A percentile compares a stretch with the other conserved stretches of the same genome.
Conservation (phyloP, 768 basidiomycete species). For the Termitomyces sp. region DNA sequence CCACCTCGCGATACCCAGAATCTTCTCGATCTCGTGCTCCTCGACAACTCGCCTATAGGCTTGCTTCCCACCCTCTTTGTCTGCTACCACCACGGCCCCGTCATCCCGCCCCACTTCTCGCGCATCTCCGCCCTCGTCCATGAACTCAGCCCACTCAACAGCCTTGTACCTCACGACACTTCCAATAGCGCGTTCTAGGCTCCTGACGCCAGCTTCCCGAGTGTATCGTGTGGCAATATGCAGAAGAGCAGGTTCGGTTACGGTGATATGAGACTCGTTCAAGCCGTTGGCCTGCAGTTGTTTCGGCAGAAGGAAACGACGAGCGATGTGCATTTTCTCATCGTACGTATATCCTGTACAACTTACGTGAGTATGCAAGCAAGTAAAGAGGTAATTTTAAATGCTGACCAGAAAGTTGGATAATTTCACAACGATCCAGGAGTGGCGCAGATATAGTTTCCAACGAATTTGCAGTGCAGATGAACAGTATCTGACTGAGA, state of each 20-base stretch:
- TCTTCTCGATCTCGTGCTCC: conserved; percentile 70
- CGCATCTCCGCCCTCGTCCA: conserved; percentile 33
- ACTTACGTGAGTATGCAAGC: neutral
- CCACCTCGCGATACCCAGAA: conserved; percentile 76
- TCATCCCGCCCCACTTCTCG: conserved; percentile 14
- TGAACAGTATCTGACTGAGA: conserved; percentile 83
- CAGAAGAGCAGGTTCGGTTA: conserved; percentile 67
- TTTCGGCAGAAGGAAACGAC: conserved; percentile 84
- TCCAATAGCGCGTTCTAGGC: conserved; percentile 81
- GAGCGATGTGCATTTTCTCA: conserved; percentile 89
- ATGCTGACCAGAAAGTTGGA: conserved; percentile 64
- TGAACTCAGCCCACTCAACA: conserved; percentile 79
- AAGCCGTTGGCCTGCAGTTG: conserved; percentile 80
- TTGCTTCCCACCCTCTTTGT: conserved; percentile 16
- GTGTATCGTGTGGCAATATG: conserved; percentile 79
- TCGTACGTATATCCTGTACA: conserved; percentile 71
- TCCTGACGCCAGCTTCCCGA: conserved; percentile 89
- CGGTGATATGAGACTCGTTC: conserved; percentile 46
- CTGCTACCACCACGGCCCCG: conserved; percentile 14
- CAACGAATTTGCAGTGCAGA: conserved; percentile 87
- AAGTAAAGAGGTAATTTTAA: neutral
- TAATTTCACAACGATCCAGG: conserved; percentile 84
- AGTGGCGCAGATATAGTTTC: conserved; percentile 87
- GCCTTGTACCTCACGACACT: conserved; percentile 89
- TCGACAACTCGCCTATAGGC: conserved; percentile 59